Evolutionary conservation across 805 yeast genomes (phyloP), one percentile per base, ranked within the genome.

Genomic region (Nakazawaea molendinolei): DNA sequence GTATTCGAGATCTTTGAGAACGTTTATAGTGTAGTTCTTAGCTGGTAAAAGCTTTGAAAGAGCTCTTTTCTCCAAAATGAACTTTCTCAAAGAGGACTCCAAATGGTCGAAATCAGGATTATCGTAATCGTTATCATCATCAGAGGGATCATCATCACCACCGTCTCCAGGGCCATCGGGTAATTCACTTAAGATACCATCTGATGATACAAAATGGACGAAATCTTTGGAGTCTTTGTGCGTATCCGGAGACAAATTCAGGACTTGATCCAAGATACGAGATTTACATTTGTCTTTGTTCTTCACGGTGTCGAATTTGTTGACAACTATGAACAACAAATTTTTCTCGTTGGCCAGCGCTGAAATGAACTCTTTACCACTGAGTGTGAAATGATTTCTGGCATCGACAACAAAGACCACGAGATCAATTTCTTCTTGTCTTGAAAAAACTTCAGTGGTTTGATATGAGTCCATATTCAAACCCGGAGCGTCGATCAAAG

Each of bases 401-500:
- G 98, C 95, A 55, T 82, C 85, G 3, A 92, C 95, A 2, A 94
- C 97, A 63, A 92, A 94, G 1, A 92, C 90, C 3, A 92, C 95
- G 45, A 92, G 67, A 55, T 92, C 99, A 43, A 92, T 92, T 52
- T 92, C 98, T 51, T 92, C 97, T 61, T 92, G 97, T 42, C 97
- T 75, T 2, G 96, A 82, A 55, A 90, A 89, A 1, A 92, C 87
- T 52, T 90, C 95, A 2, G 95, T 85, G 0, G 99, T 92, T 55
- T 86, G 95, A 48, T 81, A 82, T 4, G 92, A 84, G 50, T 90
- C 97, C 69, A 87, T 70, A 55, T 92, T 92, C 39, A 92, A 67
- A 0, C 99, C 99, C 0, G 99, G 99, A 0, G 97, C 97, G 61
- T 92, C 99, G 36, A 92, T 92, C 42, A 92, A 65, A 17, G 89